Base-by-base conservation (phyloP, 2,329 filamentous ascomycete genomes). In the Stromatinia cepivora region DNA sequence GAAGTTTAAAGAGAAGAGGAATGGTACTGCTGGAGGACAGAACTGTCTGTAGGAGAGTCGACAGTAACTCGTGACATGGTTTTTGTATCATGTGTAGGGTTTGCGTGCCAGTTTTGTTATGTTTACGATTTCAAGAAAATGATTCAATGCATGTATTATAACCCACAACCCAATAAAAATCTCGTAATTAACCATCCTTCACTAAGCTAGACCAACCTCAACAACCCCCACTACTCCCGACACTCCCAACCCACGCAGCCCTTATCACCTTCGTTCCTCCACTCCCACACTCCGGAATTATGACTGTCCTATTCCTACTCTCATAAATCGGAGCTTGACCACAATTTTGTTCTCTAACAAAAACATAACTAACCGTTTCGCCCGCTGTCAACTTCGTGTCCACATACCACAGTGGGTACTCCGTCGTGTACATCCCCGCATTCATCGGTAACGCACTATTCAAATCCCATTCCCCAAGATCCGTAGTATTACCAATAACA, bases 381-480 rank as follows among this genome's bases (percentile, higher is more conserved):
- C 81, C 83, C 1, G 82, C 81, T 1, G 77, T 75, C 46, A 85
- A 71, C 52, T 77, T 79, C 15, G 83, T 74, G 15, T 77, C 79
- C 0, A 76, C 78, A n/a, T 76, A 78, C 84, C 84, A 86, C 7
- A 84, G 57, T 6, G 83, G 83, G 46, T 81, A 77, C 4, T 79
- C 73, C 0, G 72, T 57, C 0, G 82, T 83, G 74, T 85, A 85
- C 50, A 78, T 76, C 7, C 77, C 76, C 0, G 82, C 80, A 48
- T 78, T 77, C 36, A 85, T 75, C 5, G 75, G 77, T 4, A 82
- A 72, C 39, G 73, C 71, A 34, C 73, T 76, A 6, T 68, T 64
- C 3, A 76, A 39, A 34, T 82, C 76, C 82, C 83, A 85, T 31
- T 71, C 75, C 2, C 83, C 83, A 1, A 85, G 75, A 57, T 82